Percentiles rank a stretch among this genome's conserved stretches.
Evolutionary conservation across 495 filamentous ascomycete species (phyloP).

Genomic region (Aspergillus kassunensis): DNA sequence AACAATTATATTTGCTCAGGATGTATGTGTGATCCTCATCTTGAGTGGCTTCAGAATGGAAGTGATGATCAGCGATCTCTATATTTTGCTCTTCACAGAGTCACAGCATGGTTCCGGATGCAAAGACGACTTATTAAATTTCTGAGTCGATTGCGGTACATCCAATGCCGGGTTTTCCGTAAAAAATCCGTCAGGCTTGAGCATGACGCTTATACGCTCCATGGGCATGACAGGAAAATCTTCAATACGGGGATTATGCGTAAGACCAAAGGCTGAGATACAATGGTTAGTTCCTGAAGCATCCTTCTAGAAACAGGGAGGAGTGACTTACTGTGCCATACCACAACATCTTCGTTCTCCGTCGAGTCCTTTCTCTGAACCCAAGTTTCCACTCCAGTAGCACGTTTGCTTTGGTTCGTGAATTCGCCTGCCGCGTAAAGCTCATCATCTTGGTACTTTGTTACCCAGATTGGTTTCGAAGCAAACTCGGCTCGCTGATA

Average conservation of each 20-base stretch:
- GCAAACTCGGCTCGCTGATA: conserved; percentile 77
- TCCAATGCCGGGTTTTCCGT: conserved; percentile 70
- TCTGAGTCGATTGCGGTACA: conserved; percentile 53
- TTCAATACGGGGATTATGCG: conserved; percentile 55
- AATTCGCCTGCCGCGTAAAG: conserved; percentile 79
- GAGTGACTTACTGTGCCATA: conserved; percentile 48
- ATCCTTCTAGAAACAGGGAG: neutral
- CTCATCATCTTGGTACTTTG: conserved; percentile 71
- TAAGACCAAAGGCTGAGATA: conserved; percentile 53
- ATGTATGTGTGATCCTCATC: no score
- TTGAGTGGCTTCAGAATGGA: no score
- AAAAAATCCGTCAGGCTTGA: conserved; percentile 74
- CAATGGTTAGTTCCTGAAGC: conserved; percentile 5
- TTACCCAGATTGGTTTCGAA: conserved; percentile 78
- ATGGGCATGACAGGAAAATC: conserved; percentile 65
- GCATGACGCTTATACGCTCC: conserved; percentile 59
- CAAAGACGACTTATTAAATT: conserved; percentile 40
- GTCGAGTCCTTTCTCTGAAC: conserved; percentile 48
- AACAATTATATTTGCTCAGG: no score
- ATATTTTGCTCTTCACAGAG: conserved; percentile 34
- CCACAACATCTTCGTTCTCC: conserved; percentile 51
- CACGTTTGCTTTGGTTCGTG: conserved; percentile 77
- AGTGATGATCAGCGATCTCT: conserved; percentile 17
- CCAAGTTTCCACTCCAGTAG: conserved; percentile 53
- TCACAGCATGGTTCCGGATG: conserved; percentile 31